phyloP scores from a whole-genome alignment of 2,329 filamentous ascomycete genomes.

The Alternaria sp. region DNA sequence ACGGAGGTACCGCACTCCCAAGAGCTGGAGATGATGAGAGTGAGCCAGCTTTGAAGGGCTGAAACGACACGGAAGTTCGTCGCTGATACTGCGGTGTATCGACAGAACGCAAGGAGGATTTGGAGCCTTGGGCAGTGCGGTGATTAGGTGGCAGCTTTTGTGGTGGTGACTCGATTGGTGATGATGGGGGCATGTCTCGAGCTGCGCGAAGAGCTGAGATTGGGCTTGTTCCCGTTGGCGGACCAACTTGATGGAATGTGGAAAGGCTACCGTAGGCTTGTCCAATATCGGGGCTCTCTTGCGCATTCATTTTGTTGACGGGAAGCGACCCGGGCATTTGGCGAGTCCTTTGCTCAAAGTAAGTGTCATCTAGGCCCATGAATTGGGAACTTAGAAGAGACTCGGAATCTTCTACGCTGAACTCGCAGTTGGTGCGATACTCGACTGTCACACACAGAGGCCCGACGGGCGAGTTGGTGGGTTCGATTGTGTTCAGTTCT shows the following conservation, averaged over 20 bases:
- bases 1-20: slow-evolving; percentile 60
- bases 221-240: slow-evolving; percentile 80
- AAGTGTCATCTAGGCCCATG: slow-evolving; percentile 87
- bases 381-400: slow-evolving; percentile 90
- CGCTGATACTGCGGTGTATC: slow-evolving; percentile 65
- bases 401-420: slow-evolving; percentile 90
- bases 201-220: slow-evolving; percentile 82
- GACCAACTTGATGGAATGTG: slow-evolving; percentile 83
- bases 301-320: slow-evolving; percentile 61
- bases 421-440: slow-evolving; percentile 88
- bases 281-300: slow-evolving; percentile 67
- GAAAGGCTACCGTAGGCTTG: slow-evolving; percentile 90
- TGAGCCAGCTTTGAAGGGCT: slow-evolving; percentile 95
- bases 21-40: slow-evolving; percentile 85
- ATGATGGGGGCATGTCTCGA: slow-evolving; percentile 62
- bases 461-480: slow-evolving; percentile 86
- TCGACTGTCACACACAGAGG: slow-evolving; percentile 81
- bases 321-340: slow-evolving; percentile 79
- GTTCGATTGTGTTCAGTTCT: slow-evolving; percentile 73
- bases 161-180: slow-evolving; percentile 61
- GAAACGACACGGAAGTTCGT: slow-evolving; percentile 86
- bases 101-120: slow-evolving; percentile 59
- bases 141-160: slow-evolving; percentile 59
- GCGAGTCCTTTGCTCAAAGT: slow-evolving; percentile 77
- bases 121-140: slow-evolving; percentile 58